phyloP scores from a whole-genome alignment of 192 early-diverging fungal genomes.

The Endogone sp. region DNA sequence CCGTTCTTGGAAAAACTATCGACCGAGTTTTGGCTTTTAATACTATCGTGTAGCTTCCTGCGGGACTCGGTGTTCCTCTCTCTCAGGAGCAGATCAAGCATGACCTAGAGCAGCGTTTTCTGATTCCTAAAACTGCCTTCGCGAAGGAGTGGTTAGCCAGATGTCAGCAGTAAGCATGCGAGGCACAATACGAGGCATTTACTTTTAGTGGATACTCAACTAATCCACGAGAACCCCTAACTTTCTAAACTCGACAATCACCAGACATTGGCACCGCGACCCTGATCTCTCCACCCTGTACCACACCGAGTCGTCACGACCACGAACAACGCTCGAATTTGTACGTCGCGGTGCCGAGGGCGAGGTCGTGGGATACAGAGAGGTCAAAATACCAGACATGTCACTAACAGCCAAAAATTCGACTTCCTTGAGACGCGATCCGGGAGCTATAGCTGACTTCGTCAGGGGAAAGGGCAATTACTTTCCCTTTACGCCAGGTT shows the following conservation, averaged over 20 bases:
- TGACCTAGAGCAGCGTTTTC: slow-evolving; percentile 50
- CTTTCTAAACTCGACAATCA: not conserved
- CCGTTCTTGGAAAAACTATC: too few relatives aligned
- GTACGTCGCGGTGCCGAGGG: slow-evolving; percentile 51
- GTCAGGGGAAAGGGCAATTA: slow-evolving; percentile 65
- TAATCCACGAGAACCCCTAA: too few relatives aligned
- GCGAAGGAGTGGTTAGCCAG: slow-evolving; percentile 48
- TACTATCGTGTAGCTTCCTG: not conserved
- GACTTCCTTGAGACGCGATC: slow-evolving; percentile 63
- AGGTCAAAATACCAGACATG: slow-evolving; percentile 15
- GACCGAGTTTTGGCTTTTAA: not conserved
- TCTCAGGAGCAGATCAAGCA: slow-evolving; percentile 23
- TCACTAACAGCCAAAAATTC: slow-evolving; percentile 57
- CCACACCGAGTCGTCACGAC: slow-evolving; percentile 37
- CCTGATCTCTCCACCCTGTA: slow-evolving; percentile 37
- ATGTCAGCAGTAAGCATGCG: slow-evolving; percentile 45
- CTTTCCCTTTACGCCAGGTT: slow-evolving; percentile 75
- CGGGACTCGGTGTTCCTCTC: not conserved
- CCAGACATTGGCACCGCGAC: slow-evolving; percentile 38
- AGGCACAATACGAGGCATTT: not conserved
- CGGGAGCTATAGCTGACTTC: slow-evolving; percentile 54
- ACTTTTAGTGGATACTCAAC: too few relatives aligned
- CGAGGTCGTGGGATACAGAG: slow-evolving; percentile 40
- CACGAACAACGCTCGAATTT: slow-evolving; percentile 44
- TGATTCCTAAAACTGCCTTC: slow-evolving; percentile 48